These are phyloP conservation scores for Elongisporangium prolatum DNA, from an alignment of 352 stramenopile species.

Conservation along the genomic window DNA sequence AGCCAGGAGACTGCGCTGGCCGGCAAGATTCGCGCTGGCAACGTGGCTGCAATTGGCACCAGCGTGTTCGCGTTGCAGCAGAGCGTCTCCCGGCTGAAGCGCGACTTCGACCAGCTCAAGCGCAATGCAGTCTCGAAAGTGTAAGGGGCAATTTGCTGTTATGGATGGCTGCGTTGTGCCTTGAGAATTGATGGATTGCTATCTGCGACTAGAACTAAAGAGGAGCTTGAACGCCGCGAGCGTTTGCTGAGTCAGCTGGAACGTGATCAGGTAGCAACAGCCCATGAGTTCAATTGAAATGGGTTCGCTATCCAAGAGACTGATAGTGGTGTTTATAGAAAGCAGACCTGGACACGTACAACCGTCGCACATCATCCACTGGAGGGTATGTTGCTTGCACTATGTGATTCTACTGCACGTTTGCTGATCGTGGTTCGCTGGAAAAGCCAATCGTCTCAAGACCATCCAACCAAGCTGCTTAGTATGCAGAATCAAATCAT, in stretches of 20 bases:
- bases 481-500: slow-evolving; percentile 89
- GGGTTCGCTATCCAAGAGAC: neutral
- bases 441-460: slow-evolving; percentile 16
- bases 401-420: slow-evolving; percentile 2
- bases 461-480: slow-evolving; percentile 49
- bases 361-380: slow-evolving; percentile 33
- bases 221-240: slow-evolving; percentile 70
- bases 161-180: neutral
- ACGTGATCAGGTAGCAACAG: slow-evolving; percentile 52
- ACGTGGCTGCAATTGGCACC: slow-evolving; percentile 55
- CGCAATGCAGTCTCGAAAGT: slow-evolving; percentile 35
- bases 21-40: slow-evolving; percentile 62
- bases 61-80: slow-evolving; percentile 85
- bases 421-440: slow-evolving; percentile 4
- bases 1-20: slow-evolving; percentile 58
- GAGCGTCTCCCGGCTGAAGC: slow-evolving; percentile 69
- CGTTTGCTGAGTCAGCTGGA: slow-evolving; percentile 53
- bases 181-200: neutral
- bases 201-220: slow-evolving; percentile 40
- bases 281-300: neutral
- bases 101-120: slow-evolving; percentile 80
- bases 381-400: slow-evolving; percentile 16
- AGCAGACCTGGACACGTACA: slow-evolving; percentile 73
- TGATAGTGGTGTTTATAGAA: slow-evolving; percentile 25
- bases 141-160: slow-evolving; percentile 24